A percentile compares a stretch with the other conserved stretches of the same genome.
phyloP scores from a whole-genome alignment of 306 rosid species.

The Sophora flavescens region DNA sequence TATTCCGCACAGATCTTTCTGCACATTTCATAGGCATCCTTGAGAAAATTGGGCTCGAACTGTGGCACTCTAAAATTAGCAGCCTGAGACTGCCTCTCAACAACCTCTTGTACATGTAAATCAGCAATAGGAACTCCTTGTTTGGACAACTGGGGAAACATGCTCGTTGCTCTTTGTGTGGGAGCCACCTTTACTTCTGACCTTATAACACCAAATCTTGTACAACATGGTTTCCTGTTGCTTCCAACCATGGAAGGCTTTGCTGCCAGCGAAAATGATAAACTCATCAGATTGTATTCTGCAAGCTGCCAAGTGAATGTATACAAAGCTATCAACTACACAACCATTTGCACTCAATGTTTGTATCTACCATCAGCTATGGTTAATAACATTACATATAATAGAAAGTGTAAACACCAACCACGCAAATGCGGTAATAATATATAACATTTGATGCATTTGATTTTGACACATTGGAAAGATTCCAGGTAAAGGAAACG shows the following conservation, averaged over 20 bases:
- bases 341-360: background rate
- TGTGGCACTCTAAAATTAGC: slow-evolving; percentile 25
- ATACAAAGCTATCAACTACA: slow-evolving; percentile 25
- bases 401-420: background rate
- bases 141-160: slow-evolving; percentile 55
- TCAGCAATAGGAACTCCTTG: slow-evolving; percentile 66
- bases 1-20: slow-evolving; percentile 81
- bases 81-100: slow-evolving; percentile 65
- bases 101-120: slow-evolving; percentile 66
- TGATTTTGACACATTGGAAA: slow-evolving; percentile 8
- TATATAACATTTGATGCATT: background rate
- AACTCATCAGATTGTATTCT: slow-evolving; percentile 55
- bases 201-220: slow-evolving; percentile 45
- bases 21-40: slow-evolving; percentile 78
- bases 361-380: slow-evolving; percentile 15
- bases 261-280: slow-evolving; percentile 49
- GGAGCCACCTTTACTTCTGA: slow-evolving; percentile 58
- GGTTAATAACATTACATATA: background rate
- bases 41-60: slow-evolving; percentile 67
- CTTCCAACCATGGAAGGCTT: slow-evolving; percentile 50
- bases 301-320: background rate
- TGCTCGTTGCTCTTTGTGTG: slow-evolving; percentile 39
- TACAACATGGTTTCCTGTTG: slow-evolving; percentile 34
- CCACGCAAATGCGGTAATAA: background rate
- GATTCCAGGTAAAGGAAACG: background rate